phyloP scores from a whole-genome alignment of 2,329 filamentous ascomycete genomes.

The Trichoderma simmonsii region DNA sequence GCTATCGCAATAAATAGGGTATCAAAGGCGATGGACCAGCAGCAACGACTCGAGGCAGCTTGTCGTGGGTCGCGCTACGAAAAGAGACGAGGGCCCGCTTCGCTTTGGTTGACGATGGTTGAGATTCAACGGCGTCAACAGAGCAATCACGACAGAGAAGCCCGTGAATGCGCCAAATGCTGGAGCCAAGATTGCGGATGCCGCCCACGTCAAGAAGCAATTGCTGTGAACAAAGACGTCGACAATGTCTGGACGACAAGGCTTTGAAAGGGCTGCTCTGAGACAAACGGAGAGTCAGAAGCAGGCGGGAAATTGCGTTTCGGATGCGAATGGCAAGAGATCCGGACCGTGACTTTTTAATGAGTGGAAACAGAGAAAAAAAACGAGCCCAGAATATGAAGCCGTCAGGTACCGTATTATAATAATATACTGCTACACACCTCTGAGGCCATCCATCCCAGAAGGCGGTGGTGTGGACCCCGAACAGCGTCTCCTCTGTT shows the following conservation, averaged over 20 bases:
- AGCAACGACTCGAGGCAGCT: not conserved
- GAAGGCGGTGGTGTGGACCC: slow-evolving; percentile 1
- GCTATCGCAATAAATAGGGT: slow-evolving; percentile 7
- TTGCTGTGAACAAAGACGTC: not conserved
- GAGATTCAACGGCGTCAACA: not conserved
- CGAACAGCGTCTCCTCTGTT: not conserved
- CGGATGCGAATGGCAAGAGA: not conserved
- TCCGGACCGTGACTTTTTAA: not conserved
- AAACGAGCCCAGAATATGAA: slow-evolving; percentile 4
- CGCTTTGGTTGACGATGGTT: not conserved
- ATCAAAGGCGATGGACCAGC: not conserved
- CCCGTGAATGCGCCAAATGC: not conserved
- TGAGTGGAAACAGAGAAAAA: not conserved
- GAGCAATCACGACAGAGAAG: not conserved
- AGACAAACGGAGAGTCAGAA: not conserved
- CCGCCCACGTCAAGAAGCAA: not conserved
- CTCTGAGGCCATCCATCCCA: not conserved
- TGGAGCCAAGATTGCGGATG: not conserved
- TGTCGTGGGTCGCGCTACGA: not conserved
- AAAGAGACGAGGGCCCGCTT: not conserved
- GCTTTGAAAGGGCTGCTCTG: not conserved
- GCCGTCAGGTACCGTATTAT: slow-evolving; percentile 11
- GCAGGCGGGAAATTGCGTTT: not conserved
- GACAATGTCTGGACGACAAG: not conserved
- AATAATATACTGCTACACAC: not conserved